A percentile compares a stretch with the other conserved stretches of the same genome.
These are phyloP conservation scores for Dictyostelium discoideum DNA, from an alignment of 78 protist species.

Conservation along the genomic window DNA sequence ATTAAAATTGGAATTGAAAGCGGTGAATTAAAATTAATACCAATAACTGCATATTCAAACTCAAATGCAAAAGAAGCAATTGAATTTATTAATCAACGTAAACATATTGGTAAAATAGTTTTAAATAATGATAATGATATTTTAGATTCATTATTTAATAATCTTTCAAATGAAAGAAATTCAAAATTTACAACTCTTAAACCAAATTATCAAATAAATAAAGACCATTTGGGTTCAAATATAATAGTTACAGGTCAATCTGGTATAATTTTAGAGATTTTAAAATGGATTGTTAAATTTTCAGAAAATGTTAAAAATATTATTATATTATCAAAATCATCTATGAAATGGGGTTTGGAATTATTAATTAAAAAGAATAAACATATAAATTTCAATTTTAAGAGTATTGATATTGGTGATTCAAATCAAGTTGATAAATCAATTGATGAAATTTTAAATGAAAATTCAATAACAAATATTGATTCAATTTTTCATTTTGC, in stretches of 20 bases:
- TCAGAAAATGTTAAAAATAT: neutral
- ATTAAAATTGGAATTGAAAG: neutral
- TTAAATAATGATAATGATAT: neutral
- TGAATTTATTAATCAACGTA: constrained; percentile 33
- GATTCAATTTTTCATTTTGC: constrained; percentile 66
- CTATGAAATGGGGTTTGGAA: constrained; percentile 26
- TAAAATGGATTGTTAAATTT: neutral
- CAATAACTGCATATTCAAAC: neutral
- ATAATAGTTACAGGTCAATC: constrained; percentile 47
- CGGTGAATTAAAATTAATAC: neutral
- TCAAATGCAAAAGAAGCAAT: constrained; percentile 28
- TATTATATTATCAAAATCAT: too few species aligned
- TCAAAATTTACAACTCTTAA: neutral
- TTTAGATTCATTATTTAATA: neutral
- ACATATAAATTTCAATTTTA: neutral
- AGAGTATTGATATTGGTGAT: constrained; percentile 8
- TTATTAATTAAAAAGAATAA: constrained; percentile 4
- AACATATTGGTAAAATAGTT: constrained; percentile 60
- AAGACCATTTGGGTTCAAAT: neutral
- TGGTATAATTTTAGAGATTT: neutral
- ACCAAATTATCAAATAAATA: neutral
- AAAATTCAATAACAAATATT: neutral
- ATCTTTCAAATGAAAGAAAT: constrained; percentile 2
- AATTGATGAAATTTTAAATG: neutral
- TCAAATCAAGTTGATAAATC: neutral